Evolutionary conservation across 345 rosid genomes (phyloP).

Genomic region (Melaleuca alternifolia): DNA sequence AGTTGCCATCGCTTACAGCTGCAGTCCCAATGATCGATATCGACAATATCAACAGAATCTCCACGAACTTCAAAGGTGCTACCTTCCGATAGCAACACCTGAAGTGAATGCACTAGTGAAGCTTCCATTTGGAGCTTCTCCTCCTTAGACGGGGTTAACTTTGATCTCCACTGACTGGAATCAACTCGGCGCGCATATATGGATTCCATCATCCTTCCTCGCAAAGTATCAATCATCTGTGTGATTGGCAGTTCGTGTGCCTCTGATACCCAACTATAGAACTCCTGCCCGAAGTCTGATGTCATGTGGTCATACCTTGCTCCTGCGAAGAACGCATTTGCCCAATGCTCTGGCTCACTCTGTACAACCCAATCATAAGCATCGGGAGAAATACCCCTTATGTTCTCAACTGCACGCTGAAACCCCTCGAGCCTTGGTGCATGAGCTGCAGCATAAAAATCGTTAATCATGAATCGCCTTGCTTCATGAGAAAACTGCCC

Average conservation of each 20-base stretch:
- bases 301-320: slow-evolving; percentile 69
- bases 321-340: slow-evolving; percentile 65
- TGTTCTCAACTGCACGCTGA: slow-evolving; percentile 44
- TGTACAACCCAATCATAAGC: slow-evolving; percentile 75
- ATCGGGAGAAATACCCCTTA: slow-evolving; percentile 67
- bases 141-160: slow-evolving; percentile 68
- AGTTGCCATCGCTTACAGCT: slow-evolving; percentile 75
- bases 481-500: slow-evolving; percentile 95
- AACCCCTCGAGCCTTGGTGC: slow-evolving; percentile 56
- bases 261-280: slow-evolving; percentile 89
- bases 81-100: slow-evolving; percentile 38
- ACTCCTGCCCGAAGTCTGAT: slow-evolving; percentile 63
- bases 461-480: slow-evolving; percentile 67
- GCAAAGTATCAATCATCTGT: slow-evolving; percentile 62
- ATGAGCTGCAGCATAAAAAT: slow-evolving; percentile 71
- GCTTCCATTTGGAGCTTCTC: slow-evolving; percentile 62
- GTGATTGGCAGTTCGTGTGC: slow-evolving; percentile 88
- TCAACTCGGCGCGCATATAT: slow-evolving; percentile 57
- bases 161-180: slow-evolving; percentile 62
- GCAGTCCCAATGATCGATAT: slow-evolving; percentile 63
- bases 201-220: slow-evolving; percentile 84
- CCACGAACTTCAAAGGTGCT: slow-evolving; percentile 62
- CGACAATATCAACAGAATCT: slow-evolving; percentile 44
- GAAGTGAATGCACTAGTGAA: slow-evolving; percentile 29
- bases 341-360: slow-evolving; percentile 91